Percentiles rank a stretch among this genome's conserved stretches.
Evolutionary conservation across 352 stramenopile genomes (phyloP).

Genomic region (Phytophthora sp.): DNA sequence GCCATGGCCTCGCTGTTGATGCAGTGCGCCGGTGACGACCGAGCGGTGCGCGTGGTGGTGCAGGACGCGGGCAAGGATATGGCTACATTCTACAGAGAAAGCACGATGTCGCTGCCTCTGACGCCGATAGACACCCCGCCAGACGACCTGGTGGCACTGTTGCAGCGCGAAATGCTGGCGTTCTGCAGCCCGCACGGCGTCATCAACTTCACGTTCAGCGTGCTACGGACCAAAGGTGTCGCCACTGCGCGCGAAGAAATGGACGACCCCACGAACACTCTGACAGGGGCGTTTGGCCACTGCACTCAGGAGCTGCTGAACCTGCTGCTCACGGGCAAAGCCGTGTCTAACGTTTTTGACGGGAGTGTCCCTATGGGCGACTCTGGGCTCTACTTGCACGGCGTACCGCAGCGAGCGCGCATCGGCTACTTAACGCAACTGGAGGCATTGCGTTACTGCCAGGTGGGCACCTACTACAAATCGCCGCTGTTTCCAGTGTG

Average conservation of each 20-base stretch:
- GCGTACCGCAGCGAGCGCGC: constrained; percentile 50
- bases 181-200: constrained; percentile 58
- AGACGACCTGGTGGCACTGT: constrained; percentile 17
- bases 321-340: constrained; percentile 78
- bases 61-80: constrained; percentile 7
- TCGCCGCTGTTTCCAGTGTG: constrained; percentile 86
- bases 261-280: constrained; percentile 61
- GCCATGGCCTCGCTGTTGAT: constrained; percentile 44
- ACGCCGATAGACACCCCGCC: not conserved
- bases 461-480: constrained; percentile 93
- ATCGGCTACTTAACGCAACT: constrained; percentile 92
- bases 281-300: constrained; percentile 82
- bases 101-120: not conserved
- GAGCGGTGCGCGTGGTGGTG: constrained; percentile 35
- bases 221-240: constrained; percentile 64
- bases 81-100: constrained; percentile 26
- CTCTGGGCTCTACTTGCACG: constrained; percentile 71
- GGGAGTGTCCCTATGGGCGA: constrained; percentile 79
- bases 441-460: constrained; percentile 90
- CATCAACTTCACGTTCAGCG: constrained; percentile 75
- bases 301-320: constrained; percentile 90
- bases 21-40: constrained; percentile 27
- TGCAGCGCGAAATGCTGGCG: constrained; percentile 29
- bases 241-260: constrained; percentile 65
- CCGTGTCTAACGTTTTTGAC: constrained; percentile 88